These are phyloP conservation scores for Quercus agrifolia DNA, from an alignment of 306 rosid genomes.

Conservation along the genomic window DNA sequence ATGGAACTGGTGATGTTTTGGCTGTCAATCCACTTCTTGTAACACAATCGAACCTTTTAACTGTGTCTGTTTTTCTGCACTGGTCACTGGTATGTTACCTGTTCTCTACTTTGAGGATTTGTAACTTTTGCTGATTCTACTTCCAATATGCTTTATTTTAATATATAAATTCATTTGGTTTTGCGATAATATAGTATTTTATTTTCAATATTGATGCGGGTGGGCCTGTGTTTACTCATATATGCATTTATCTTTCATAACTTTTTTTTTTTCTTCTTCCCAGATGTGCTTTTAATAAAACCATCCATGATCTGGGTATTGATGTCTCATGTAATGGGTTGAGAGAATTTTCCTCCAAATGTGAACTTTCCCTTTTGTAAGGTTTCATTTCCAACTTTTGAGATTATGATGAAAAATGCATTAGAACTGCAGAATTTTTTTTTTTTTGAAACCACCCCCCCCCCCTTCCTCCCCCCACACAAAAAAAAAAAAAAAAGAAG, in stretches of 20 bases:
- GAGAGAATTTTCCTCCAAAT: too few relatives aligned
- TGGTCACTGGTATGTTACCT: constrained; percentile 80
- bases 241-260: constrained; percentile 1
- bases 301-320: too few relatives aligned
- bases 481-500: too few relatives aligned
- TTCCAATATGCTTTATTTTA: not conserved
- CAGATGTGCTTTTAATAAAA: constrained; percentile 94
- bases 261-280: constrained; percentile 6
- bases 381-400: too few relatives aligned
- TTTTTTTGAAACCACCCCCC: too few relatives aligned
- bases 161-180: constrained; percentile 4
- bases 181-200: not conserved
- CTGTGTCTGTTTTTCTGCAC: constrained; percentile 90
- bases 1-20: constrained; percentile 30
- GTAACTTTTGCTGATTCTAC: constrained; percentile 14
- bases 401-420: too few relatives aligned
- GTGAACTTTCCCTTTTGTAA: too few relatives aligned
- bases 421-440: too few relatives aligned
- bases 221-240: not conserved
- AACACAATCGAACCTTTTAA: constrained; percentile 82
- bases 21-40: constrained; percentile 46
- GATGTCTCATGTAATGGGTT: too few relatives aligned
- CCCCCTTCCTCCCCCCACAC: too few relatives aligned
- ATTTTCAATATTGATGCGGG: not conserved
- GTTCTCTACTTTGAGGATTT: constrained; percentile 23